Conservation (phyloP, 805 yeast species). For the Cyberlindnera maclurae region DNA sequence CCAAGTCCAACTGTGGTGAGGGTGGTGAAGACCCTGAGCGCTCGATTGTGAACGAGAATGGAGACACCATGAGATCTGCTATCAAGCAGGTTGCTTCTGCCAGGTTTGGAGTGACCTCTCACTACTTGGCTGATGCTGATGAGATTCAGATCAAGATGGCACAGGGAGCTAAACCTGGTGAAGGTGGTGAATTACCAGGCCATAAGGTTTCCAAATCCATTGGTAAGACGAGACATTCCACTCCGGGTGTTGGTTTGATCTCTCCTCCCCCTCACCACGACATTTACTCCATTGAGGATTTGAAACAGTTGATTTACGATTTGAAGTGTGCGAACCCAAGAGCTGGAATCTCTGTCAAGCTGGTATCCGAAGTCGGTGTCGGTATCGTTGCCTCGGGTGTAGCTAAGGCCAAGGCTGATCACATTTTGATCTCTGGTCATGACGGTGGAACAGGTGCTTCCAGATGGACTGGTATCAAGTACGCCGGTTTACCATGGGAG, state of each 20-base stretch:
- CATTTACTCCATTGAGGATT: slow-evolving; percentile 95
- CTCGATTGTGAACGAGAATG: slow-evolving; percentile 69
- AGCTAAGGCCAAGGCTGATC: slow-evolving; percentile 98
- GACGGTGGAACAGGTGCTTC: slow-evolving; percentile 99
- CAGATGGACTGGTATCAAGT: slow-evolving; percentile 92
- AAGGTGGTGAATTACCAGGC: slow-evolving; percentile 79
- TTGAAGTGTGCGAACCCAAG: slow-evolving; percentile 95
- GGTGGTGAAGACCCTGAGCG: slow-evolving; percentile 98
- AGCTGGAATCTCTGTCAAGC: slow-evolving; percentile 92
- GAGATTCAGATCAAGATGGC: slow-evolving; percentile 98
- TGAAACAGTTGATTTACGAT: slow-evolving; percentile 93
- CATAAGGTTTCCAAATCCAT: slow-evolving; percentile 75
- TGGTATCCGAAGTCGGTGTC: slow-evolving; percentile 97
- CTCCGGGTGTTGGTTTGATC: slow-evolving; percentile 93
- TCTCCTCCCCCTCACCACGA: slow-evolving; percentile 99
- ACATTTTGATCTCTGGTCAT: slow-evolving; percentile 91
- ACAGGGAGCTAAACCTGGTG: slow-evolving; percentile 99
- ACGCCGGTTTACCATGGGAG: slow-evolving; percentile 99
- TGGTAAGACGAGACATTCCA: slow-evolving; percentile 94
- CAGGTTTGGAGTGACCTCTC: slow-evolving; percentile 95
- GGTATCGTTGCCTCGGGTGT: slow-evolving; percentile 99
- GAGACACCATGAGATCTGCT: slow-evolving; percentile 98
- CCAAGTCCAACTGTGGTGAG: slow-evolving; percentile 97
- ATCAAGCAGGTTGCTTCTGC: slow-evolving; percentile 98
- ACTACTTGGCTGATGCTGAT: slow-evolving; percentile 91